Evolutionary conservation across 495 filamentous ascomycete genomes (phyloP), one percentile per base, ranked within the genome.

Genomic region (Tuber magnatum): DNA sequence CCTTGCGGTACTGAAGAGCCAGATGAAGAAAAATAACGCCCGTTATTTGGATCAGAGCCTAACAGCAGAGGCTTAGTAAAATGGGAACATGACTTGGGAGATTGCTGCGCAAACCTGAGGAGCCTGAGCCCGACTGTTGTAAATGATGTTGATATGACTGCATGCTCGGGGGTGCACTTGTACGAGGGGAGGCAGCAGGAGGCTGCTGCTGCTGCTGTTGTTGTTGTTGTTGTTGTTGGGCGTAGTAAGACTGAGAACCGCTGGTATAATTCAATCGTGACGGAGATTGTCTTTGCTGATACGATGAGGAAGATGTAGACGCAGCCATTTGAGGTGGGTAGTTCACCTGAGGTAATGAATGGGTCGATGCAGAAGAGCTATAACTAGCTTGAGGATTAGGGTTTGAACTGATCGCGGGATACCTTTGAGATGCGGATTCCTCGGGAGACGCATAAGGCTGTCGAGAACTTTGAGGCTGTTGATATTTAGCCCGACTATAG

Each of bases 361-460:
- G 51, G 38, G 71, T 42, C 28, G 46, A 42, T 10, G 89, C 88
- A 79, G 86, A 88, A 41, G 85, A 81, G 75, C 86, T 84, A 80
- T 88, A 89, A 72, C 90, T 86, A 74, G 88, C 85, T 24, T 89
- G 85, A 46, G 91, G 88, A 69, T 89, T 88, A 44, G 94, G 85
- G 28, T 51, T 79, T 9, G 90, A 89, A 81, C 96, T 94, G 93
- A 97, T 97, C 71, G 94, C 95, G 20, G 94, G 97, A 84, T 99
- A 97, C 81, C 94, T 89, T 81, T 94, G 92, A 70, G 94, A 93
- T 68, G 94, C 92, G 39, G 92, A 93, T 74, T 92, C 92, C 77
- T 94, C 92, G 18, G 79, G 69, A 43, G 75, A 75, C 20, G 77
- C 56, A 73, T 80, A 80, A 71, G 79, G 79, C 65, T 80, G 79